Conservation (phyloP, 768 basidiomycete genomes). For the Trametopsis cervina region DNA sequence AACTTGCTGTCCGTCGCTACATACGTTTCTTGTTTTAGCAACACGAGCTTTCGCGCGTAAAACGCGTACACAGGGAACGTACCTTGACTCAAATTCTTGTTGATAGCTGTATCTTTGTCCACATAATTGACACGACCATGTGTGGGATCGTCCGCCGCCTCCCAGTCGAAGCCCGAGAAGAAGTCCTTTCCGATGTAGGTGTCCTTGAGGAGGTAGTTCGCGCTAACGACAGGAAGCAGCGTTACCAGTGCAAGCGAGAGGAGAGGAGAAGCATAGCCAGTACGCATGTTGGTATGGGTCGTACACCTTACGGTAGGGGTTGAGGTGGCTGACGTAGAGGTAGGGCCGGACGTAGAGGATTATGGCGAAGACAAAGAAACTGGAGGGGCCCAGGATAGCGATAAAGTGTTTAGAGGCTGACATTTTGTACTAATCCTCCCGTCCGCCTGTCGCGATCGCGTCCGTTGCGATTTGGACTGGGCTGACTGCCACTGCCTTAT, state of each 20-base stretch:
- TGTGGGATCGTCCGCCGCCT: conserved; percentile 50
- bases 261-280: conserved; percentile 20
- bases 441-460: background rate
- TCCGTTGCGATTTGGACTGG: background rate
- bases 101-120: conserved; percentile 33
- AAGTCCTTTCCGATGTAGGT: conserved; percentile 34
- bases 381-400: conserved; percentile 8
- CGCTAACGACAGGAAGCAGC: conserved; percentile 10
- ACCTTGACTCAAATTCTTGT: conserved; percentile 42
- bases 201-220: conserved; percentile 18
- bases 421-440: background rate
- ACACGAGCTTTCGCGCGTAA: background rate
- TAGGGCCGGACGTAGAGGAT: conserved; percentile 21
- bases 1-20: conserved; percentile 38
- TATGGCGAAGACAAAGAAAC: conserved; percentile 18
- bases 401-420: conserved; percentile 1
- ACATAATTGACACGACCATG: conserved; percentile 61
- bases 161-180: conserved; percentile 40
- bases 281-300: conserved; percentile 26
- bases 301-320: conserved; percentile 14
- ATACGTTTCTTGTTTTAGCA: background rate
- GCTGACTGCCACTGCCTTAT: too few relatives aligned
- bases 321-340: conserved; percentile 10
- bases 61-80: conserved; percentile 7
- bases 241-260: conserved; percentile 16